Base-by-base conservation (phyloP, 352 stramenopile species). In the Pythium myriotylum region DNA sequence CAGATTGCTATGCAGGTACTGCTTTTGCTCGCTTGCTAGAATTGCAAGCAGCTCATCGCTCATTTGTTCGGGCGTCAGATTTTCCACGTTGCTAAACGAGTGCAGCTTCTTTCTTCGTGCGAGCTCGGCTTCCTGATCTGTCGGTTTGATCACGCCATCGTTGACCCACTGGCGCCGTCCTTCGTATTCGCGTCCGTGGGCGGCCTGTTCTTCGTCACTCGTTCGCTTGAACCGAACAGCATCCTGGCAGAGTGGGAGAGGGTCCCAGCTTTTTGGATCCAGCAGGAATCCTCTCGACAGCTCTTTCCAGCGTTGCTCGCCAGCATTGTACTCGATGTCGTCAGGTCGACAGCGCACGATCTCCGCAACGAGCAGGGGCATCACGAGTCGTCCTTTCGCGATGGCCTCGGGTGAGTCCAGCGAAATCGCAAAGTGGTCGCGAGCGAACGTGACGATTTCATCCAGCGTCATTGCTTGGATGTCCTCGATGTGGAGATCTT, bases 211-310 rank as follows among this genome's bases (percentile, higher is more conserved):
- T 17, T 76, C 72, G 24, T 65, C 67, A 41, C 67, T 71, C 1
- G 67, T 77, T 13, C 77, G 75, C 23, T 67, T 70, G 55, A 74
- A 89, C 12, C 75, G 79, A 47, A 86, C 80, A 20, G 77, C 68
- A 20, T 84, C 75, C 40, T 72, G 71, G 35, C 71, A 82, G 27
- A 86, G 49, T 40, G 79, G 76, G 5, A 67, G 62, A 32, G 79
- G 77, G 47, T 89, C 77, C 79, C 79, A 91, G 47, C 70, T 77
- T n/a, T 71, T 74, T 3, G 69, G 66, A 53, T 88, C 74, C 26
- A 91, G 62, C 41, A 86, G 58, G 53, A 89, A 91, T 0, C 82
- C 82, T 35, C 82, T 67, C 20, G 78, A 89, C 2, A 86, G 57
- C 33, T 91, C 80, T 41, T 70, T 70, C 80, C 77, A 89, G 9